Base-by-base conservation (phyloP, 2,329 filamentous ascomycete species). In the Bertia moriformis region DNA sequence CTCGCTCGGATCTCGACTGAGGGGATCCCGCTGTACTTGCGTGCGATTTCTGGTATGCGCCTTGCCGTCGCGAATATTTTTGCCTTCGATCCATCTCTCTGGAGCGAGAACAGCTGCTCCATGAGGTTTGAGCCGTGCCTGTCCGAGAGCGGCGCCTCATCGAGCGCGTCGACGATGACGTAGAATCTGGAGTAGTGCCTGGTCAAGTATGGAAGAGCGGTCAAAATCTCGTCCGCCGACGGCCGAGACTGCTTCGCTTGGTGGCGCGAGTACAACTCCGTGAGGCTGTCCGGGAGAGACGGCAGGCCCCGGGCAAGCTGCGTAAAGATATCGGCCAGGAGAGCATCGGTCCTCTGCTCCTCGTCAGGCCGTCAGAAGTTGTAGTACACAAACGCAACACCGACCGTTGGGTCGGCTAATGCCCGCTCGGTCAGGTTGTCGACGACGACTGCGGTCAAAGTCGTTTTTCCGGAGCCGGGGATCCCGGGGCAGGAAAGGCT, bases 401-500 rank as follows among this genome's bases (percentile, higher is more conserved):
- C 58, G 18, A 60, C 35, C 1, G 4, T 39, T 0, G 13, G 0
- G 13, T 56, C 44, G 1, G 49, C 42, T 1, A 40, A 10, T 27
- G 52, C 56, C 2, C 19, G 24, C 1, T 18, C 40, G 3, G n/a
- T 14, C 1, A 71, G 49, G 17, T 66, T 10, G 2, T 69, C 52
- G 0, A 70, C 44, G 0, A 63, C 54, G 4, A 60, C 55, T 0
- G 65, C 56, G 0, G 61, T 48, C 1, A 65, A 39, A 3, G 67
- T 63, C 0, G 65, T 69, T 46, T 70, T 71, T 1, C 66, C 65
- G 0, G 63, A 59, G 3, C 66, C 65, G 0, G 64, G 64, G 12
- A 65, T 62, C 0, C 66, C 65, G 2, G 55, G 56, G 42, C 63
- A 71, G 43, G 65, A 67, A 0, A 71, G 43, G 0, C 51, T 62